Conservation (phyloP, 768 basidiomycete genomes). For the Kwoniella sp. region DNA sequence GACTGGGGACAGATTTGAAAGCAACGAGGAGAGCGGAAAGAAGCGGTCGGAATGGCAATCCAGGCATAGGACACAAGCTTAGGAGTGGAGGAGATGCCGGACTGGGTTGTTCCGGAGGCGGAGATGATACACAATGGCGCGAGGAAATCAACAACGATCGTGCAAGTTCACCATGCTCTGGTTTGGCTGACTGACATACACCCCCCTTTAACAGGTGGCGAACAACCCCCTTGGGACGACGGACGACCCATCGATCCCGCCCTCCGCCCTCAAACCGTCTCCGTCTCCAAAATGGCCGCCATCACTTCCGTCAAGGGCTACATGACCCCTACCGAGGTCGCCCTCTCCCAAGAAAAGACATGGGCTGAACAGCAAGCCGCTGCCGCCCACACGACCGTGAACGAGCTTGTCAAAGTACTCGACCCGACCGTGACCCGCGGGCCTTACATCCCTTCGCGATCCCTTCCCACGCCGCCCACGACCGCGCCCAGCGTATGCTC, state of each 20-base stretch:
- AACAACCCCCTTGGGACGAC: slow-evolving; percentile 25
- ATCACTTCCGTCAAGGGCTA: slow-evolving; percentile 20
- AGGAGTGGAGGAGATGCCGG: no score
- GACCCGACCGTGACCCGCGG: slow-evolving; percentile 30
- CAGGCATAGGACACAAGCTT: no score
- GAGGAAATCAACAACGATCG: no score
- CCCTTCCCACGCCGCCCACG: slow-evolving; percentile 37
- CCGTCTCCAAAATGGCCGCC: slow-evolving; percentile 24
- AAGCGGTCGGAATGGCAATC: no score
- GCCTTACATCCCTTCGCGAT: slow-evolving; percentile 29
- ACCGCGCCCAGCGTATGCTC: slow-evolving; percentile 13
- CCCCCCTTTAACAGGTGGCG: slow-evolving; percentile 13
- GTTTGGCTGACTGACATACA: slow-evolving; percentile 17
- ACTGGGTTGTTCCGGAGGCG: not conserved
- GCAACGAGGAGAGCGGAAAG: no score
- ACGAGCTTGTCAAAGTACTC: slow-evolving; percentile 42
- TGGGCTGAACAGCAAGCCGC: slow-evolving; percentile 17
- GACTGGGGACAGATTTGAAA: no score
- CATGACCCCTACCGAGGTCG: slow-evolving; percentile 14
- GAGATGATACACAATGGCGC: not conserved
- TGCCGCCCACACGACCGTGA: slow-evolving; percentile 11
- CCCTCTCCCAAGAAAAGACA: slow-evolving; percentile 15
- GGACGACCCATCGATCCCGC: slow-evolving; percentile 20
- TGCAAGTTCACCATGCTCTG: no score
- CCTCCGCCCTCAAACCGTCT: slow-evolving; percentile 1